Evolutionary conservation across 2,329 filamentous ascomycete genomes (phyloP), one percentile per base, ranked within the genome.

Genomic region (Myriosclerotinia scirpicola): DNA sequence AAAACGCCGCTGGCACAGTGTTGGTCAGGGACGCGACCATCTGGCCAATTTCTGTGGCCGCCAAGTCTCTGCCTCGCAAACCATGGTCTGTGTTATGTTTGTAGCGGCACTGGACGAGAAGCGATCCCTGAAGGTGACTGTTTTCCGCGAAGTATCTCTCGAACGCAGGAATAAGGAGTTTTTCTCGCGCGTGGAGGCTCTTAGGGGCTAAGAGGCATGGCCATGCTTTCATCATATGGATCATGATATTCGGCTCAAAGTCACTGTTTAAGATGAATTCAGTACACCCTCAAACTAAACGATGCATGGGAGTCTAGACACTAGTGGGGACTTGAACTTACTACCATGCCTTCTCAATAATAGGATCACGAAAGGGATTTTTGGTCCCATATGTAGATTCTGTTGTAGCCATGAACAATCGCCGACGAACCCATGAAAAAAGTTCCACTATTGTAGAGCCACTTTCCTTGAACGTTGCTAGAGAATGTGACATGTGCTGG

Each of bases 331-430:
- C 7, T 26, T 48, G n/a, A 30, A 60, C 56, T 7, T 60, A 60
- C 56, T 60, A 50, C 42, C 42, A 60, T 60, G 40, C 56, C 36
- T 30, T 48, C 42, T 60, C 42, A 11, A 56, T 36, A 14, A n/a
- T 44, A 42, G 54, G 11, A 56, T 64, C 53, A 46, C 56, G 53
- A 55, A 71, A 54, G 1, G 80, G 80, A 68, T 83, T 81, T 1
- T 77, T 64, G 78, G 78, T 75, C 0, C 82, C 81, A 65, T 79
- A 83, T 15, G 83, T 72, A 3, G 78, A 77, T 22, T 75, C 70
- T 6, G 76, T 56, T 30, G 54, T 56, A 2, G 36, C 30, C 36
- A 36, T 56, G 36, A 56, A 42, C 17, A 56, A 22, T 7, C 42
- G 30, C n/a, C 17, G 54, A 42, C 54, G 36, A 26, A 56, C 75